Conservation (phyloP, 2,329 filamentous ascomycete genomes). For the Hortaea werneckii region DNA sequence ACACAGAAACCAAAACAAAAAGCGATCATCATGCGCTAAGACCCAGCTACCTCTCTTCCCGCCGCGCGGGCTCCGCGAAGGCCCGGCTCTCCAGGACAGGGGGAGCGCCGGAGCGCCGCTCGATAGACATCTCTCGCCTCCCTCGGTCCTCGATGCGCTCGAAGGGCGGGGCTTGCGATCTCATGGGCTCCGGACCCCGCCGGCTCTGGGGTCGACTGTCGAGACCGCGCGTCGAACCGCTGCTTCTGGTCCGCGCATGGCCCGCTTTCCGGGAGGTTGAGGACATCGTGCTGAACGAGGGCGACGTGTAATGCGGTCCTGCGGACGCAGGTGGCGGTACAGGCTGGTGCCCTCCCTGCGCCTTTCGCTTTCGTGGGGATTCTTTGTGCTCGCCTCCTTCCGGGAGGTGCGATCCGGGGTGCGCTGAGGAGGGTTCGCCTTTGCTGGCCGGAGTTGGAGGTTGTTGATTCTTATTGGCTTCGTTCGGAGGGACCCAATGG, state of each 20-base stretch:
- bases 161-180: too few species aligned
- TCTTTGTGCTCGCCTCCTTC: constrained; percentile 52
- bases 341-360: constrained; percentile 43
- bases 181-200: constrained; percentile 9
- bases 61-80: too few species aligned
- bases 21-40: too few species aligned
- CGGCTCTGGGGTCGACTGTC: constrained; percentile 14
- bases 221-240: constrained; percentile 38
- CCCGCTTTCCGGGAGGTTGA: constrained; percentile 47
- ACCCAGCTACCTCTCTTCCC: too few species aligned
- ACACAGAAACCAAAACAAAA: too few species aligned
- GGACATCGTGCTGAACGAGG: constrained; percentile 45
- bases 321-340: constrained; percentile 40
- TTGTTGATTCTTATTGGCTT: constrained; percentile 43
- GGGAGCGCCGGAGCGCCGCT: too few species aligned
- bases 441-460: constrained; percentile 62
- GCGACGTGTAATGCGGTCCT: constrained; percentile 38
- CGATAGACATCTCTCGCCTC: too few species aligned
- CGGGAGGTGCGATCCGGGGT: constrained; percentile 41
- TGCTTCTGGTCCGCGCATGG: constrained; percentile 57
- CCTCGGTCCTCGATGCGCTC: too few species aligned
- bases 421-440: constrained; percentile 35
- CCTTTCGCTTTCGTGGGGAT: constrained; percentile 79
- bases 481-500: constrained; percentile 77
- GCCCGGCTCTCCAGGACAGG: too few species aligned